Percentiles rank a stretch among this genome's conserved stretches.
Evolutionary conservation across 2,329 filamentous ascomycete species (phyloP).

Genomic region (Epichloe festucae): DNA sequence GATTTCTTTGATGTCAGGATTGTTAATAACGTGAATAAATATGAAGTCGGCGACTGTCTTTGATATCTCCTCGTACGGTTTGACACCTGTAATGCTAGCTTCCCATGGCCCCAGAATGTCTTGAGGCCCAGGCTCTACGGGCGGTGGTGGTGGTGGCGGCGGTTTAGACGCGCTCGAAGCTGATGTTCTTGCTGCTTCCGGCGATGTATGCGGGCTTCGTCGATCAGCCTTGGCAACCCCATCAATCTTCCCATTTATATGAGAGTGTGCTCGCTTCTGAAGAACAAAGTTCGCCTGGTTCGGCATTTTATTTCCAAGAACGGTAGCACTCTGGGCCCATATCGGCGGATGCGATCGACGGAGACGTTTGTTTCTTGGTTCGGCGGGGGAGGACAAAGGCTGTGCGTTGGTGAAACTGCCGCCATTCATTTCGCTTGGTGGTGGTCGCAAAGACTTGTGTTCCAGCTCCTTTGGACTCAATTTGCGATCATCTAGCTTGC

Average conservation of each 20-base stretch:
- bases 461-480: slow-evolving; percentile 39
- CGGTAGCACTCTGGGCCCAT: slow-evolving; percentile 33
- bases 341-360: slow-evolving; percentile 27
- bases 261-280: slow-evolving; percentile 23
- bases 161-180: slow-evolving; percentile 11
- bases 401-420: slow-evolving; percentile 10
- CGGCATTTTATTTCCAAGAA: slow-evolving; percentile 23
- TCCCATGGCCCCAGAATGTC: slow-evolving; percentile 47
- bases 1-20: slow-evolving; percentile 52
- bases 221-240: slow-evolving; percentile 16
- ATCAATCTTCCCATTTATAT: slow-evolving; percentile 27
- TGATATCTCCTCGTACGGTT: slow-evolving; percentile 63
- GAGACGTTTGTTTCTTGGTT: slow-evolving; percentile 26
- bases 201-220: slow-evolving; percentile 32
- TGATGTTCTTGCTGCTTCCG: slow-evolving; percentile 27
- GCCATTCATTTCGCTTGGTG: slow-evolving; percentile 37
- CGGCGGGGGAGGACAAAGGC: slow-evolving; percentile 20
- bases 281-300: slow-evolving; percentile 32
- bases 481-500: slow-evolving; percentile 26
- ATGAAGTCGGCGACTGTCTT: slow-evolving; percentile 71
- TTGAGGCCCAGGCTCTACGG: slow-evolving; percentile 17
- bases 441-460: slow-evolving; percentile 32
- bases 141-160: slow-evolving; percentile 10
- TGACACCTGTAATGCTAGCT: slow-evolving; percentile 52
- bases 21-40: slow-evolving; percentile 55